These are phyloP conservation scores for Prunus armeniaca DNA, from an alignment of 306 rosid genomes.

Conservation along the genomic window DNA sequence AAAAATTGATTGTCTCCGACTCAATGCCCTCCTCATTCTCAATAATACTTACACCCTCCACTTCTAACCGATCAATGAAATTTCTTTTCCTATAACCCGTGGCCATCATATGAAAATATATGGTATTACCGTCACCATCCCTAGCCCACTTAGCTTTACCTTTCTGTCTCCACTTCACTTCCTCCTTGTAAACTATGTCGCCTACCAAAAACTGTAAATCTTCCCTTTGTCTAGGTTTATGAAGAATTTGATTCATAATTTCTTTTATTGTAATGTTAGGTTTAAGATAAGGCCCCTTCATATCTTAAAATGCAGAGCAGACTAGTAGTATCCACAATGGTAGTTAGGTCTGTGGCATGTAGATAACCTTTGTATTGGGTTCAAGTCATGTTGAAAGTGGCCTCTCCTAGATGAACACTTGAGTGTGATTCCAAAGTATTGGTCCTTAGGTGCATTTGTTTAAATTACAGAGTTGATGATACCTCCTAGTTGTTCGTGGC, in stretches of 20 bases:
- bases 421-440: neutral
- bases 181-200: too few relatives aligned
- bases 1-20: too few relatives aligned
- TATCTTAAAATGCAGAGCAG: neutral
- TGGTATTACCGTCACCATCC: too few relatives aligned
- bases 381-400: neutral
- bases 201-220: too few relatives aligned
- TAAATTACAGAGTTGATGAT: neutral
- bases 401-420: neutral
- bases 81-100: too few relatives aligned
- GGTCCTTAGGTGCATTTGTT: neutral
- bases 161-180: too few relatives aligned
- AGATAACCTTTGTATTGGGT: neutral
- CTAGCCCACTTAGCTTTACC: too few relatives aligned
- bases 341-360: neutral
- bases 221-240: neutral
- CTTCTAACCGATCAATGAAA: too few relatives aligned
- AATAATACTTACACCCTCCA: too few relatives aligned
- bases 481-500: neutral
- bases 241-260: neutral
- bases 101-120: too few relatives aligned
- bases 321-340: neutral
- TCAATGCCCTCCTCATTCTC: too few relatives aligned
- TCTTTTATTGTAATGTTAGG: neutral
- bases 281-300: neutral